A percentile compares a stretch with the other conserved stretches of the same genome.
Evolutionary conservation across 2,329 filamentous ascomycete genomes (phyloP).

Genomic region (Boeremia exigua): DNA sequence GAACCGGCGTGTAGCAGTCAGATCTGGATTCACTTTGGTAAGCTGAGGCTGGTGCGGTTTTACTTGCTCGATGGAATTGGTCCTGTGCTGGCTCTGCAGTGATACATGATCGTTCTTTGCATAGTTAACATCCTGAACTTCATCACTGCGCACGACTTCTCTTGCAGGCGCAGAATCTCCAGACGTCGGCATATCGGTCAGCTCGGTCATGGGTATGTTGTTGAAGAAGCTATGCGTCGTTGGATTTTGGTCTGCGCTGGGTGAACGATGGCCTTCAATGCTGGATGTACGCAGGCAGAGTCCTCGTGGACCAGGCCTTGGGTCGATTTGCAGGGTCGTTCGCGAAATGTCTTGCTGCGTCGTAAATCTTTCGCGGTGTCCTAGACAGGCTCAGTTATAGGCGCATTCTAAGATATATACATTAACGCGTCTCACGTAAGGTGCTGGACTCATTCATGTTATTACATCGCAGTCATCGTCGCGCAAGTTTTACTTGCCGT

Average conservation of each 20-base stretch:
- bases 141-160: constrained; percentile 32
- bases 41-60: too few relatives aligned
- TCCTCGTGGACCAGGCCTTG: constrained; percentile 44
- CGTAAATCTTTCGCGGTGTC: constrained; percentile 38
- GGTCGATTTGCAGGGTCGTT: constrained; percentile 47
- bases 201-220: constrained; percentile 41
- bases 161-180: constrained; percentile 41
- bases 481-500: too few relatives aligned
- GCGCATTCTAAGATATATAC: too few relatives aligned
- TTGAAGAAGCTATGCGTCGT: constrained; percentile 42
- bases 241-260: constrained; percentile 15
- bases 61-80: too few relatives aligned
- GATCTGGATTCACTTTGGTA: too few relatives aligned
- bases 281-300: constrained; percentile 47
- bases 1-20: too few relatives aligned
- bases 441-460: too few relatives aligned
- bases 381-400: constrained; percentile 48
- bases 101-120: too few relatives aligned
- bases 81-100: too few relatives aligned
- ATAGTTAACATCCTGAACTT: constrained; percentile 39
- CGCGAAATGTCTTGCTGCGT: constrained; percentile 47
- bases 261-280: constrained; percentile 37
- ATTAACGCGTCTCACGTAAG: too few relatives aligned
- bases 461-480: too few relatives aligned
- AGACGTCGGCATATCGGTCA: constrained; percentile 40